A percentile compares a stretch with the other conserved stretches of the same genome.
phyloP scores from a whole-genome alignment of 2,329 filamentous ascomycete species.

The Bimuria novae-zelandiae region DNA sequence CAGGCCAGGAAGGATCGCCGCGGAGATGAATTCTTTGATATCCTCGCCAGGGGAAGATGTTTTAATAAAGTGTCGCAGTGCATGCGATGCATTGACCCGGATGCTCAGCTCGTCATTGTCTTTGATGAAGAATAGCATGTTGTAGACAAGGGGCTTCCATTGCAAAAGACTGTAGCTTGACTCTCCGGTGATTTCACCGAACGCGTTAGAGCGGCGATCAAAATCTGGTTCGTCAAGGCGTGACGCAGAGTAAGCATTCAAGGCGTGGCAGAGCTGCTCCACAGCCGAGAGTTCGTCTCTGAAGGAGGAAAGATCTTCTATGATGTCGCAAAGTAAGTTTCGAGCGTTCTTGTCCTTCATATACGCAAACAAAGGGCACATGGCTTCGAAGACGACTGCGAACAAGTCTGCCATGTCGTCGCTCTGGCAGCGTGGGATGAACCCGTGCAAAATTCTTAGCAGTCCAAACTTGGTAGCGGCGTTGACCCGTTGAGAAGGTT shows the following conservation, averaged over 20 bases:
- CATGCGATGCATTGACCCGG: conserved; percentile 79
- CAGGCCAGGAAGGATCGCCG: conserved; percentile 73
- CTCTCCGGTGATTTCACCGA: conserved; percentile 69
- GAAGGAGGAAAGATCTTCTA: conserved; percentile 70
- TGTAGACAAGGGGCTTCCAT: conserved; percentile 88
- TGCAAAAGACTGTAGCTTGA: conserved; percentile 68
- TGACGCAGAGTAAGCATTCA: conserved; percentile 77
- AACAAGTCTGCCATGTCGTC: conserved; percentile 63
- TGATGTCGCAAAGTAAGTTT: conserved; percentile 71
- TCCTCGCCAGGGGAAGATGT: conserved; percentile 54
- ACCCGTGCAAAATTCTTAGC: conserved; percentile 78
- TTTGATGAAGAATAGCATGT: conserved; percentile 84
- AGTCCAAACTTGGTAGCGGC: conserved; percentile 82
- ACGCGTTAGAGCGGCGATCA: conserved; percentile 77
- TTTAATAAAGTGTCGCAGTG: conserved; percentile 77
- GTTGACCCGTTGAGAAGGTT: conserved; percentile 81
- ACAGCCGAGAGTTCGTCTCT: conserved; percentile 65
- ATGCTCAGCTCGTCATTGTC: conserved; percentile 89
- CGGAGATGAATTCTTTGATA: conserved; percentile 64
- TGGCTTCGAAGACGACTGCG: conserved; percentile 70
- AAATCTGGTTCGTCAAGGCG: conserved; percentile 88
- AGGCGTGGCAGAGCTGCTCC: conserved; percentile 71
- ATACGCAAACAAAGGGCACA: conserved; percentile 85
- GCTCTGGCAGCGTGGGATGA: conserved; percentile 69
- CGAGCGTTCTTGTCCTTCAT: conserved; percentile 83